phyloP scores from a whole-genome alignment of 2,329 filamentous ascomycete species.

The Hymenoscyphus linearis region DNA sequence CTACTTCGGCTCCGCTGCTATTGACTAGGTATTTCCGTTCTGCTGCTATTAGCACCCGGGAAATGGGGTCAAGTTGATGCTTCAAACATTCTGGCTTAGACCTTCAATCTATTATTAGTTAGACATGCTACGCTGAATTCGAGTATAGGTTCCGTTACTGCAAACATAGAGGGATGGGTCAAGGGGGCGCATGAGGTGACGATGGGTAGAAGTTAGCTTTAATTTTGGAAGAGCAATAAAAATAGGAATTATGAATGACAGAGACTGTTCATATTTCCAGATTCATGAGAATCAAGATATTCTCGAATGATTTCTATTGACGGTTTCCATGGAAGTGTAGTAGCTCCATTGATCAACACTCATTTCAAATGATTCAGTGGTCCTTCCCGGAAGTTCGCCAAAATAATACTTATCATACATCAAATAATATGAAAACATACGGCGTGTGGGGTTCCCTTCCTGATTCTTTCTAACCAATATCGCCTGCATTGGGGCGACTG shows the following conservation, averaged over 20 bases:
- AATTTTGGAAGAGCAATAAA: not conserved
- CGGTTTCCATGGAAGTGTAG: not conserved
- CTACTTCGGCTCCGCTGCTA: too few species aligned
- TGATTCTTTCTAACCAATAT: not conserved
- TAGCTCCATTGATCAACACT: not conserved
- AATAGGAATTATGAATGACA: not conserved
- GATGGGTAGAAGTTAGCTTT: not conserved
- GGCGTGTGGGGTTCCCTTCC: not conserved
- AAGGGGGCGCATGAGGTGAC: too few species aligned
- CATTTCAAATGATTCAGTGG: not conserved
- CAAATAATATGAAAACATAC: not conserved
- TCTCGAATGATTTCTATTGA: not conserved
- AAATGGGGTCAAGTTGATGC: too few species aligned
- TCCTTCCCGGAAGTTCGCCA: not conserved
- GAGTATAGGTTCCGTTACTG: too few species aligned
- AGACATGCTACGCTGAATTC: too few species aligned
- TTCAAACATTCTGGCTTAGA: too few species aligned
- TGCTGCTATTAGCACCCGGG: too few species aligned
- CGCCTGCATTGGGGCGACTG: not conserved
- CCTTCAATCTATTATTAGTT: too few species aligned
- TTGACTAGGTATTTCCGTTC: too few species aligned
- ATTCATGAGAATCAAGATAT: not conserved
- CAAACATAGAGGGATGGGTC: too few species aligned
- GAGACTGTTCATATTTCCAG: not conserved
- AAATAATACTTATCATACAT: not conserved